phyloP scores from a whole-genome alignment of 805 yeast genomes.

The Metschnikowia vanudenii region DNA sequence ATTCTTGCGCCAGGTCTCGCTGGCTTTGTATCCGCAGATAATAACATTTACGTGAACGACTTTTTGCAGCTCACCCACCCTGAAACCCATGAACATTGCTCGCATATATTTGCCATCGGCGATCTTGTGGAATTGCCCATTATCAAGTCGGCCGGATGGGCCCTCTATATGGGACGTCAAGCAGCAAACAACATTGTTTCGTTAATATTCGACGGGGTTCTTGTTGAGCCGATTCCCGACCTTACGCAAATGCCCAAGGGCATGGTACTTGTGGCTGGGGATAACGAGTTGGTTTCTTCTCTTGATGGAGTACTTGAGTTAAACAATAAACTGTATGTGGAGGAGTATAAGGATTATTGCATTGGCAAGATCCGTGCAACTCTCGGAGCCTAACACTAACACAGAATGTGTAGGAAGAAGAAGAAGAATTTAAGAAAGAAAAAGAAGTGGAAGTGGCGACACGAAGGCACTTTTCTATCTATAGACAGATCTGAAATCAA shows the following conservation, averaged over 20 bases:
- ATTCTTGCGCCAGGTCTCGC: conserved; percentile 24
- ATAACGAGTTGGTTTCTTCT: conserved; percentile 38
- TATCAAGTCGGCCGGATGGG: conserved; percentile 47
- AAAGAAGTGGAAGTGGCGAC: no score
- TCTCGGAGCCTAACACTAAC: conserved; percentile 26
- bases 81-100: conserved; percentile 15
- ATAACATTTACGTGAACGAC: conserved; percentile 36
- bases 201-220: conserved; percentile 26
- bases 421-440: neutral
- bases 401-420: no score
- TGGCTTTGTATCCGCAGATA: conserved; percentile 26
- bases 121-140: conserved; percentile 41
- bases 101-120: conserved; percentile 36
- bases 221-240: conserved; percentile 37
- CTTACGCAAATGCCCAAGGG: conserved; percentile 36
- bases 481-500: no score
- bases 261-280: conserved; percentile 43
- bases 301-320: conserved; percentile 33
- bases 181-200: conserved; percentile 38
- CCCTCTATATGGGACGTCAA: conserved; percentile 41
- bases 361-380: conserved; percentile 42
- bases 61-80: conserved; percentile 33
- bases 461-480: no score
- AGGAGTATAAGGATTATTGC: conserved; percentile 43
- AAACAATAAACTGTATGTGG: conserved; percentile 33